phyloP scores from a whole-genome alignment of 208 protist genomes.

The Perkinsela sp. region DNA sequence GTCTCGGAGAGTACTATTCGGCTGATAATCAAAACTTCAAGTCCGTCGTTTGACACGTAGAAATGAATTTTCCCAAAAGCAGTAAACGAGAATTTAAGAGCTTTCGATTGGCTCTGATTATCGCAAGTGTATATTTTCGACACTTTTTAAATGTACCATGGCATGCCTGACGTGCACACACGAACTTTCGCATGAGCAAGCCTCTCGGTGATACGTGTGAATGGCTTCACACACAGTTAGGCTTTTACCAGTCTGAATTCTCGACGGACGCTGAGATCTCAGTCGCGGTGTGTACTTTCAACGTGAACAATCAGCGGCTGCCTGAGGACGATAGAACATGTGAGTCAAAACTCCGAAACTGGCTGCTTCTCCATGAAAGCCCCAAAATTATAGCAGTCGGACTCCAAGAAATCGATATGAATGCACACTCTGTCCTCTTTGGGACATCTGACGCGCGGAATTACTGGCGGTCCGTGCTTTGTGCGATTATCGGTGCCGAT shows the following conservation, averaged over 20 bases:
- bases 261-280: background rate
- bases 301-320: background rate
- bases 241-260: background rate
- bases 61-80: background rate
- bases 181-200: no score
- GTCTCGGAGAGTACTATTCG: conserved; percentile 55
- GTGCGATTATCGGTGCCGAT: background rate
- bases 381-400: conserved; percentile 4
- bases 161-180: no score
- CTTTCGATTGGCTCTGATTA: no score
- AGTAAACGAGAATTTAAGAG: no score
- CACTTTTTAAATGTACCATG: no score
- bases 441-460: background rate
- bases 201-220: background rate
- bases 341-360: background rate
- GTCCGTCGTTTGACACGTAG: background rate
- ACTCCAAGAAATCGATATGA: conserved; percentile 6
- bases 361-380: background rate
- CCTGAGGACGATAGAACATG: background rate
- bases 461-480: background rate
- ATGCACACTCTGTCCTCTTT: conserved; percentile 3
- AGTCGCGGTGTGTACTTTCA: background rate
- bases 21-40: conserved; percentile 53
- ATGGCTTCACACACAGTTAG: background rate
- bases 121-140: no score